Conservation (phyloP, 2,329 filamentous ascomycete genomes). For the Lachnellula subtilissima region DNA sequence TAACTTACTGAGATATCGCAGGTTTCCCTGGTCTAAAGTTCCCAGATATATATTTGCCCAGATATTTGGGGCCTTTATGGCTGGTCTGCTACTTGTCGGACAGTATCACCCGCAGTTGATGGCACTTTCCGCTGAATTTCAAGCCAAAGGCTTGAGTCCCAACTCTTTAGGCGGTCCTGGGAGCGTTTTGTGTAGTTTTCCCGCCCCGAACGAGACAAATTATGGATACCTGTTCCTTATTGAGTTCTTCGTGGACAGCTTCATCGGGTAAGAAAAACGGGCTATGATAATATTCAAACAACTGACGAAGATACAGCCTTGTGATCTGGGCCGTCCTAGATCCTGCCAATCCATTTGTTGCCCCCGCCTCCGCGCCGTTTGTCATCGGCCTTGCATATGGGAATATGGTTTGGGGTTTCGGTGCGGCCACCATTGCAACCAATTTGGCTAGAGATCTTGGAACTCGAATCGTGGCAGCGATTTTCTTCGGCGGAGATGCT, state of each 20-base stretch:
- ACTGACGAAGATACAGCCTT: slow-evolving; percentile 31
- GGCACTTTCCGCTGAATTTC: slow-evolving; percentile 33
- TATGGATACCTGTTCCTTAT: slow-evolving; percentile 53
- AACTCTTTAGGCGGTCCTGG: slow-evolving; percentile 47
- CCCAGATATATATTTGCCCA: slow-evolving; percentile 53
- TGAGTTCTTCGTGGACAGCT: slow-evolving; percentile 54
- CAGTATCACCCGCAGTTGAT: slow-evolving; percentile 51
- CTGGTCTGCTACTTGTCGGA: slow-evolving; percentile 49
- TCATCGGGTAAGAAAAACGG: slow-evolving; percentile 37
- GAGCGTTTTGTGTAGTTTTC: slow-evolving; percentile 51
- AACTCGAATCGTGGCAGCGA: slow-evolving; percentile 53
- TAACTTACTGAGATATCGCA: slow-evolving; percentile 1
- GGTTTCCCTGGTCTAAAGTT: slow-evolving; percentile 53
- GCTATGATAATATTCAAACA: background rate
- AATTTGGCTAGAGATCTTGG: slow-evolving; percentile 56
- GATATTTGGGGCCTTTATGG: slow-evolving; percentile 52
- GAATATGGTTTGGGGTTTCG: slow-evolving; percentile 48
- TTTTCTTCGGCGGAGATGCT: slow-evolving; percentile 49
- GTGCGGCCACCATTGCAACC: slow-evolving; percentile 48
- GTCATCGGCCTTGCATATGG: slow-evolving; percentile 51
- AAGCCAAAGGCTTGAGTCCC: slow-evolving; percentile 31
- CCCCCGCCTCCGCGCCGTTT: slow-evolving; percentile 43
- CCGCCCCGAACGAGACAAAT: slow-evolving; percentile 44
- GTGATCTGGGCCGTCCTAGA: slow-evolving; percentile 55
- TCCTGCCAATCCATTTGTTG: slow-evolving; percentile 53